phyloP scores from a whole-genome alignment of 2,329 filamentous ascomycete species.

The Cladosporium cucumerinum region DNA sequence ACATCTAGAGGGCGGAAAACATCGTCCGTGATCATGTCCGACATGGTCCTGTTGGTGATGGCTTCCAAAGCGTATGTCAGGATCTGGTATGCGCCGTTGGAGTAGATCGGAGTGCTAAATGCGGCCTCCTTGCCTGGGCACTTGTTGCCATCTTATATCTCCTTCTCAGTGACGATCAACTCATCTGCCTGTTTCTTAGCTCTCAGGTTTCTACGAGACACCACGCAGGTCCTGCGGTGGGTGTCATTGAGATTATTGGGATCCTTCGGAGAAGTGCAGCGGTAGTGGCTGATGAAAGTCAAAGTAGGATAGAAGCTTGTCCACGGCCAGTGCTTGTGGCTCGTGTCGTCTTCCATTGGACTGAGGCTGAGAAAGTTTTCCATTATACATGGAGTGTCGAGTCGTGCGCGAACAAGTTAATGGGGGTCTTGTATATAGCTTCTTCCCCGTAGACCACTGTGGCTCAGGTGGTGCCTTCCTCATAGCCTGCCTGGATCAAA shows the following conservation, averaged over 20 bases:
- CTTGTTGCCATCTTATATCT: background rate
- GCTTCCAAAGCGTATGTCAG: constrained; percentile 47
- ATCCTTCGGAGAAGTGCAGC: background rate
- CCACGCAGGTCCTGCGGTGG: background rate
- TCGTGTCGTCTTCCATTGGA: background rate
- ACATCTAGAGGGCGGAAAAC: constrained; percentile 42
- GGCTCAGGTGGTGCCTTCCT: background rate
- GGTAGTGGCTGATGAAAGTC: background rate
- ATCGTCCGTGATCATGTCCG: constrained; percentile 41
- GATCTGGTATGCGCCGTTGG: constrained; percentile 47
- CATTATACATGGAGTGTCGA: background rate
- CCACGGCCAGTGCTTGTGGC: background rate
- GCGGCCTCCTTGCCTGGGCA: constrained; percentile 34
- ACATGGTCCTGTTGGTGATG: constrained; percentile 41
- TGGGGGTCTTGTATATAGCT: too few relatives aligned
- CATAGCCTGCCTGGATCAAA: too few relatives aligned
- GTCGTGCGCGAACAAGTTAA: background rate
- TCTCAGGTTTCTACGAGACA: background rate
- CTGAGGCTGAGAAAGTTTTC: background rate
- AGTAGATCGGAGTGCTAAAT: constrained; percentile 47
- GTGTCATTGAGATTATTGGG: background rate
- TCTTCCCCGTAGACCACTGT: too few relatives aligned
- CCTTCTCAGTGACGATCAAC: background rate
- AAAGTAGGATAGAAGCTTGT: background rate
- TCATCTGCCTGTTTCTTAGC: background rate